These are phyloP conservation scores for Piper longum DNA, from an alignment of 164 flowering plant genomes.

Conservation along the genomic window DNA sequence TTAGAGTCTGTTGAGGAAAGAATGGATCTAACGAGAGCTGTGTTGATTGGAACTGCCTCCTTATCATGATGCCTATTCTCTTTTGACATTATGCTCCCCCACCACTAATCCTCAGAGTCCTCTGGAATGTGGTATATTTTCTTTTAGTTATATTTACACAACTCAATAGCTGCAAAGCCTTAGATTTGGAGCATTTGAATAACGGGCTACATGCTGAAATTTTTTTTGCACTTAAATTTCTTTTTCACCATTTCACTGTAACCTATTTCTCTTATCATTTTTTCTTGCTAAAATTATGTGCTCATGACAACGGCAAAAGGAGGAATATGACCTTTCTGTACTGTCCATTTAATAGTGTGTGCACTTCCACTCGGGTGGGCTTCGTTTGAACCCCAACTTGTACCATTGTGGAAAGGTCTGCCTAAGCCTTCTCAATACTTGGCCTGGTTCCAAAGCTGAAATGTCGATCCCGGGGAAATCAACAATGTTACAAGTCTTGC, in stretches of 20 bases:
- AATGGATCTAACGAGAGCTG: slow-evolving; percentile 82
- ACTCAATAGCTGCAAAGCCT: no score
- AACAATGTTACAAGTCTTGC: slow-evolving; percentile 71
- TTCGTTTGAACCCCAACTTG: slow-evolving; percentile 74
- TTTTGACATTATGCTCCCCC: slow-evolving; percentile 63
- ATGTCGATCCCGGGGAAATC: slow-evolving; percentile 63
- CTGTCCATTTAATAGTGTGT: slow-evolving; percentile 34
- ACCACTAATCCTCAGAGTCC: slow-evolving; percentile 42
- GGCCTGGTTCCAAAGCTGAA: slow-evolving; percentile 51
- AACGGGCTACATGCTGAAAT: no score
- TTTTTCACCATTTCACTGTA: neutral
- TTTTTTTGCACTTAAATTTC: no score
- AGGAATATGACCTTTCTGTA: slow-evolving; percentile 1
- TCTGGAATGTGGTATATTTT: slow-evolving; percentile 42
- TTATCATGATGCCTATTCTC: slow-evolving; percentile 74
- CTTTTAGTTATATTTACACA: neutral
- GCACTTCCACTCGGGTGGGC: slow-evolving; percentile 69
- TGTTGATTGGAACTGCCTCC: slow-evolving; percentile 79
- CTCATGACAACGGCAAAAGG: neutral
- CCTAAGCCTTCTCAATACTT: slow-evolving; percentile 85
- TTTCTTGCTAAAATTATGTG: no score
- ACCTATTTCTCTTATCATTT: neutral
- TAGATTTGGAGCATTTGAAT: no score
- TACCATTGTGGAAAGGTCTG: slow-evolving; percentile 79
- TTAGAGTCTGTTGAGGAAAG: slow-evolving; percentile 63